These are phyloP conservation scores for Pestalotiopsis sp. DNA, from an alignment of 2,329 filamentous ascomycete genomes.

Conservation along the genomic window DNA sequence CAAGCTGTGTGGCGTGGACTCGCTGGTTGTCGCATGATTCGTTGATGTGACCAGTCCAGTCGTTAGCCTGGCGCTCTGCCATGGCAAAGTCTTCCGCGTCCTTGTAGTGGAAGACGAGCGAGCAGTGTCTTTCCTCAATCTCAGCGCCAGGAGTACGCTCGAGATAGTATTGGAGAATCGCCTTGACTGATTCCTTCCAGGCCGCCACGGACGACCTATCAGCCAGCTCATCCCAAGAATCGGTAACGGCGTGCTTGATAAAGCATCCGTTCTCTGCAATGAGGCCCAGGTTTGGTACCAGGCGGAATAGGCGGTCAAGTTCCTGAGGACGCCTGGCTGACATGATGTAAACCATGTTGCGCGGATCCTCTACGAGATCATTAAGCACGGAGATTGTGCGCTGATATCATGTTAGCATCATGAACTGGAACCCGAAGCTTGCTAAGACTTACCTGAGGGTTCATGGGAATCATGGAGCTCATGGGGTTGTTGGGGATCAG, in stretches of 20 bases:
- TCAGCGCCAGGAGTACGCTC: constrained; percentile 87
- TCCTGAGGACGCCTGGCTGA: constrained; percentile 86
- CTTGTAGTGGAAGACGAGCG: constrained; percentile 88
- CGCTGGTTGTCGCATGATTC: constrained; percentile 84
- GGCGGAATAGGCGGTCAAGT: constrained; percentile 82
- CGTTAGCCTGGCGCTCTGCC: constrained; percentile 79
- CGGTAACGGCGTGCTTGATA: constrained; percentile 69
- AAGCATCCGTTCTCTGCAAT: constrained; percentile 97
- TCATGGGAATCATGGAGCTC: constrained; percentile 82
- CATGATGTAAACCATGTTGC: constrained; percentile 92
- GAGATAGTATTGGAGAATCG: constrained; percentile 85
- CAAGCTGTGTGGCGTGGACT: constrained; percentile 80
- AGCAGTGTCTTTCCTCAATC: constrained; percentile 91
- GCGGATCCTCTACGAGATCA: constrained; percentile 77
- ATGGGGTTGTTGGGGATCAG: constrained; percentile 85
- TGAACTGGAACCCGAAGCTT: not conserved
- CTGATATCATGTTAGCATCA: constrained; percentile 39
- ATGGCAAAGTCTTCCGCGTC: constrained; percentile 76
- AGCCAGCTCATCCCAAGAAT: constrained; percentile 77
- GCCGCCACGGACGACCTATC: constrained; percentile 68
- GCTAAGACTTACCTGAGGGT: constrained; percentile 59
- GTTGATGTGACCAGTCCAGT: constrained; percentile 94
- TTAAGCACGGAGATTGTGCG: constrained; percentile 82
- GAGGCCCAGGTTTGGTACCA: constrained; percentile 80
- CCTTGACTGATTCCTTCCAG: constrained; percentile 84